phyloP scores from a whole-genome alignment of 1,284 basidiomycete genomes.

The Sporisorium iseilematis-ciliati region DNA sequence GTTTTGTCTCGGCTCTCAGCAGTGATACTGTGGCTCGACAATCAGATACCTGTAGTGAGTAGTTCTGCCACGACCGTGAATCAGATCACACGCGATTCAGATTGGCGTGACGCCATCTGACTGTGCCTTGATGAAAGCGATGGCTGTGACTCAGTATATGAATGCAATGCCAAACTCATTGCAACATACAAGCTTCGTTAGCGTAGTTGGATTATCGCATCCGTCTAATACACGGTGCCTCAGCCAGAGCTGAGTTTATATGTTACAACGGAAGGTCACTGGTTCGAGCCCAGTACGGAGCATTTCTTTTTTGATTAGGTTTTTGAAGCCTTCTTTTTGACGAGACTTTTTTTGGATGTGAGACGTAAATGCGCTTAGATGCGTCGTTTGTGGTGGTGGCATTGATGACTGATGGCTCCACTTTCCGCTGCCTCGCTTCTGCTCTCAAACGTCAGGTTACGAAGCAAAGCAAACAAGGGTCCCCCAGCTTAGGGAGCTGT shows the following conservation, averaged over 20 bases:
- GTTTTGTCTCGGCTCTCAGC: too few relatives aligned
- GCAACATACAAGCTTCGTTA: constrained; percentile 32
- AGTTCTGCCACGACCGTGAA: too few relatives aligned
- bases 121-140: too few relatives aligned
- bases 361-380: background rate
- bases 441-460: background rate
- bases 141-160: background rate
- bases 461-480: background rate
- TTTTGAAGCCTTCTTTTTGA: background rate
- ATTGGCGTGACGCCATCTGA: too few relatives aligned
- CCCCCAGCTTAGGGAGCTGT: background rate
- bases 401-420: constrained; percentile 14
- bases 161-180: background rate
- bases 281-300: constrained; percentile 57
- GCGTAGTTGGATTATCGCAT: constrained; percentile 56
- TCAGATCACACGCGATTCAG: too few relatives aligned
- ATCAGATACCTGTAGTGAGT: too few relatives aligned
- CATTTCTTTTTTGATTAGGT: constrained; percentile 21
- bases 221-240: constrained; percentile 52
- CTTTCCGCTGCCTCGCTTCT: constrained; percentile 2
- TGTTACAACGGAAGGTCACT: constrained; percentile 53
- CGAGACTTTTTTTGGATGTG: too few relatives aligned
- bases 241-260: constrained; percentile 23
- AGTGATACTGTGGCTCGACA: too few relatives aligned
- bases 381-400: too few relatives aligned